These are phyloP conservation scores for Stagonosporopsis tanaceti DNA, from an alignment of 2,329 filamentous ascomycete species.

Conservation along the genomic window DNA sequence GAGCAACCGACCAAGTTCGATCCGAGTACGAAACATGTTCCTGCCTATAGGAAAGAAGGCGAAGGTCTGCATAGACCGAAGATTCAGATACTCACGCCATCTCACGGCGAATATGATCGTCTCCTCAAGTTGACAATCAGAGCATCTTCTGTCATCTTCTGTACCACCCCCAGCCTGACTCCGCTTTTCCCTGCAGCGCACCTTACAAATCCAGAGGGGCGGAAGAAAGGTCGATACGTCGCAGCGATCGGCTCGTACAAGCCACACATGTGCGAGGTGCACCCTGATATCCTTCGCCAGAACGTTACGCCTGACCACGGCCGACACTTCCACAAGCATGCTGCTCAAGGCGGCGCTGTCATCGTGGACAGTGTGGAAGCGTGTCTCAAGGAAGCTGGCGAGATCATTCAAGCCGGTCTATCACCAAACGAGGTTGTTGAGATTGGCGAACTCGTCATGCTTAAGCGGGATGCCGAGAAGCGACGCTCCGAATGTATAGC, in stretches of 20 bases:
- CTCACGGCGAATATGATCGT: slow-evolving; percentile 73
- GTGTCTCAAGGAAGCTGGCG: slow-evolving; percentile 82
- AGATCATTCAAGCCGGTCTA: slow-evolving; percentile 81
- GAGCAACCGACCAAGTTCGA: slow-evolving; percentile 37
- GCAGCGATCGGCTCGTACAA: slow-evolving; percentile 76
- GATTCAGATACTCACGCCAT: slow-evolving; percentile 73
- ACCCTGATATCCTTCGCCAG: slow-evolving; percentile 75
- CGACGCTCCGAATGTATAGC: slow-evolving; percentile 38
- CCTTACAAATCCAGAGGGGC: slow-evolving; percentile 74
- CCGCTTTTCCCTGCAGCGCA: slow-evolving; percentile 79
- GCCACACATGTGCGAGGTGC: slow-evolving; percentile 82
- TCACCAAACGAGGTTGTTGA: slow-evolving; percentile 81
- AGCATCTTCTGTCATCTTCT: slow-evolving; percentile 82
- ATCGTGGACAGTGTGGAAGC: slow-evolving; percentile 76
- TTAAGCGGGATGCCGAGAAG: slow-evolving; percentile 62
- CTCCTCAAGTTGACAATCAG: slow-evolving; percentile 75
- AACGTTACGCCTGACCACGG: slow-evolving; percentile 63
- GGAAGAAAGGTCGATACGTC: slow-evolving; percentile 75
- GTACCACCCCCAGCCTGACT: slow-evolving; percentile 78
- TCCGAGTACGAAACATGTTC: slow-evolving; percentile 19
- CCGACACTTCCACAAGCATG: slow-evolving; percentile 72
- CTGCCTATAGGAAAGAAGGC: slow-evolving; percentile 24
- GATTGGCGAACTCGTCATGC: slow-evolving; percentile 79
- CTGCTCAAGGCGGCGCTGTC: slow-evolving; percentile 65
- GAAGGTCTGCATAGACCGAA: slow-evolving; percentile 54